Conservation (phyloP, 2,329 filamentous ascomycete genomes). For the Fusarium subglutinans region DNA sequence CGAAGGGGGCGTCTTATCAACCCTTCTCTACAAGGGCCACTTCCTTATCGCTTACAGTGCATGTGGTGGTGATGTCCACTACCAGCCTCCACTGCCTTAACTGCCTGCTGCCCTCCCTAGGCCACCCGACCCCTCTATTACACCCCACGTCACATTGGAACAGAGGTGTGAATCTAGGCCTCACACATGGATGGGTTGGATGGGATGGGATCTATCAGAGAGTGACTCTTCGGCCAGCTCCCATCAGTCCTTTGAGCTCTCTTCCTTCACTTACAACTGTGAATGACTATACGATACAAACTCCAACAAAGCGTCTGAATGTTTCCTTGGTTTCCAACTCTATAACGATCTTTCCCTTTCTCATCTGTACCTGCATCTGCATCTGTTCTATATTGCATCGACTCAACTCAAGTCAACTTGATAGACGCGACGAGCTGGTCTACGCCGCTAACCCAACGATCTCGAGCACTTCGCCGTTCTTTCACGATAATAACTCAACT, state of each 20-base stretch:
- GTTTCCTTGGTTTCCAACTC: conserved; percentile 27
- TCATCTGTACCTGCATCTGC: conserved; percentile 13
- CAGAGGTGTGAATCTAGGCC: conserved; percentile 8
- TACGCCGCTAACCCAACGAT: conserved; percentile 39
- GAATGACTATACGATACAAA: conserved; percentile 42
- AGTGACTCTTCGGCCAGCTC: conserved; percentile 15
- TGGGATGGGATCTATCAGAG: background rate
- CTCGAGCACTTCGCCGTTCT: conserved; percentile 28
- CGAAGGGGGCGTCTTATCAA: conserved; percentile 19
- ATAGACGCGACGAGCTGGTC: conserved; percentile 43
- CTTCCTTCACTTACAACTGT: conserved; percentile 37
- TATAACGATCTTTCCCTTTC: conserved; percentile 33
- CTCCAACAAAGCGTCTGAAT: conserved; percentile 37
- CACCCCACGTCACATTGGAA: conserved; percentile 26
- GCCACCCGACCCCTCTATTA: conserved; percentile 13
- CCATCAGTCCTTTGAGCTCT: conserved; percentile 24
- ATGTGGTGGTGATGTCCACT: background rate
- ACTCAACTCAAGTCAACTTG: conserved; percentile 18
- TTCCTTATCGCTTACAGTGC: conserved; percentile 11
- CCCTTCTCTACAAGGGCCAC: background rate
- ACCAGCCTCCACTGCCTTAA: background rate
- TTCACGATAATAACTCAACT: conserved; percentile 25
- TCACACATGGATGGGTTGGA: conserved; percentile 16
- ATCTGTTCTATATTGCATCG: conserved; percentile 12
- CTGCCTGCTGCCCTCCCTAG: background rate